Evolutionary conservation across 1,284 basidiomycete genomes (phyloP), one percentile per base, ranked within the genome.

Genomic region (Baeospora myosura): DNA sequence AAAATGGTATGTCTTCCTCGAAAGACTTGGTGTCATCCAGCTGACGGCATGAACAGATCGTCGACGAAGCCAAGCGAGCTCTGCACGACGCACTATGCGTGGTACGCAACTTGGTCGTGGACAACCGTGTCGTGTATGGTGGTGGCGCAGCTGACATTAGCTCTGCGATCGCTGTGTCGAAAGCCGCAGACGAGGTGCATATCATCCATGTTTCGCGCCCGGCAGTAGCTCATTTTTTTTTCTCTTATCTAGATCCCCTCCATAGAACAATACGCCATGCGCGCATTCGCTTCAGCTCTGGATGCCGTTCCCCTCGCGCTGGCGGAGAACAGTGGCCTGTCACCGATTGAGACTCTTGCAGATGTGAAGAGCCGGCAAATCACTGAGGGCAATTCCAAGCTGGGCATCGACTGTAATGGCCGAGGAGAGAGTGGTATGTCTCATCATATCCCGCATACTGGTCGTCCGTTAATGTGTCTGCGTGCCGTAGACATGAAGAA

Each of bases 221-320:
- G 40, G 33, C 16, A 21, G 30, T 26, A 12, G 23, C 17, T 10
- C 24, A n/a, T 20, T 33, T 11, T 17, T 4, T n/a, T 32, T 26
- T 45, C 40, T 1, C 14, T 38, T 22, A 21, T 18, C 11, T 49
- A 90, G 85, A 97, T 96, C 54, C 85, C 95, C 1, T 78, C 90
- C 6, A 95, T 99, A 56, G 95, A 99, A 66, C 95, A 99, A 71
- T 99, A 99, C 60, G 95, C 95, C 1, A 98, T 98, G 94, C 87
- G 95, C 33, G 94, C 95, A 12, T 99, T 98, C 60, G 79, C 95
- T 1, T 88, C 88, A 22, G 95, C 95, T 7, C 70, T 99, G 5
- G 95, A 98, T 57, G 77, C 93, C 7, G 71, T 98, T 40, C 96
- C 96, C 5, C 78, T 98, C 12, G 95, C 96, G 1, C 72, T 98